These are phyloP conservation scores for Parmelia sp. DNA, from an alignment of 495 filamentous ascomycete species.

Conservation along the genomic window DNA sequence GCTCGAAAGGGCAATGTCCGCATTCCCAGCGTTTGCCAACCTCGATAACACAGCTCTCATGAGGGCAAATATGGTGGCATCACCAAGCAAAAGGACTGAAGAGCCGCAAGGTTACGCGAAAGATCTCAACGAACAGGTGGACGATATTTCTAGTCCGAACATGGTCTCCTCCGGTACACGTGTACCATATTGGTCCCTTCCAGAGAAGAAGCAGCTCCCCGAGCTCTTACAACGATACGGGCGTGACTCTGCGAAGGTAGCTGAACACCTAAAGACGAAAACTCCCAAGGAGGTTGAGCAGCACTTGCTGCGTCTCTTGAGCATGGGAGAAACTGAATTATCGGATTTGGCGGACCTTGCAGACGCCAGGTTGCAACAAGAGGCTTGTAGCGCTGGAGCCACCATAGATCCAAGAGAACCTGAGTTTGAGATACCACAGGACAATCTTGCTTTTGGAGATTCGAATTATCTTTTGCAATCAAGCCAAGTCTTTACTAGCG, in stretches of 20 bases:
- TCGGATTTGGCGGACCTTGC: neutral
- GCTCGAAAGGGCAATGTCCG: slow-evolving; percentile 1
- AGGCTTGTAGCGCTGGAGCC: neutral
- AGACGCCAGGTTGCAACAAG: neutral
- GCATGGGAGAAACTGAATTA: neutral
- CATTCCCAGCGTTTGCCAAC: slow-evolving; percentile 11
- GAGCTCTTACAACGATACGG: slow-evolving; percentile 13
- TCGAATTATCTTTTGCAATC: neutral
- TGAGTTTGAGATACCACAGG: neutral
- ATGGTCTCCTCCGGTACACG: neutral
- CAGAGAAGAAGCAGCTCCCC: slow-evolving; percentile 11
- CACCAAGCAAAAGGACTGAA: neutral
- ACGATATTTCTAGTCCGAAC: neutral
- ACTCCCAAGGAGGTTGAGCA: slow-evolving; percentile 9
- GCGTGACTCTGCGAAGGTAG: slow-evolving; percentile 5
- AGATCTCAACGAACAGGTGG: neutral
- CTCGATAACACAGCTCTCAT: neutral
- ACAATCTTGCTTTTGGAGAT: neutral
- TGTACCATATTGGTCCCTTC: slow-evolving; percentile 10
- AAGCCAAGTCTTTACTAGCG: neutral
- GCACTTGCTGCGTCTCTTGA: slow-evolving; percentile 1
- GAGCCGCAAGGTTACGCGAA: neutral
- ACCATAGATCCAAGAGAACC: neutral
- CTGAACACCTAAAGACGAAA: slow-evolving; percentile 13
- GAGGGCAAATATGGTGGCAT: neutral